phyloP scores from a whole-genome alignment of 768 basidiomycete genomes.

The Harrya chromipes region DNA sequence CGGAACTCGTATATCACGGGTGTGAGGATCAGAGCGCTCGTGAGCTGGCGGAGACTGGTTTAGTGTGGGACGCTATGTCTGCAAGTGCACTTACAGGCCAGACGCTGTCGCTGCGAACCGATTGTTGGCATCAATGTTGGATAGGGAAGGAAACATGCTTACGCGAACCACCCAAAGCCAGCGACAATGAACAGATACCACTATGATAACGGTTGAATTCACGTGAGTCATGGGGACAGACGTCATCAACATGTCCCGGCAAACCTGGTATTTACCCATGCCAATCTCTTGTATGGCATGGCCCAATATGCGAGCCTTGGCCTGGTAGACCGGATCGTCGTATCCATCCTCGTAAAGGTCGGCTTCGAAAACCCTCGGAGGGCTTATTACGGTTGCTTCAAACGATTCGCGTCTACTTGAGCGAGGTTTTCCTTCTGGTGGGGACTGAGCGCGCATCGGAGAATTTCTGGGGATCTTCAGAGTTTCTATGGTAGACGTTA shows the following conservation, averaged over 20 bases:
- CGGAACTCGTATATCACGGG: constrained; percentile 49
- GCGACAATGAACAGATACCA: constrained; percentile 39
- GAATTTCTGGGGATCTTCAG: no score
- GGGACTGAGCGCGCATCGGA: no score
- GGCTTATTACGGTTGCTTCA: no score
- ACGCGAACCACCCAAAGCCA: constrained; percentile 44
- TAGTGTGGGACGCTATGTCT: not conserved
- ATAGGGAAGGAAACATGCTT: constrained; percentile 1
- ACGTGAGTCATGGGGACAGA: not conserved
- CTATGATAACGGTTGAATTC: constrained; percentile 11
- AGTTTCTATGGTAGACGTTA: no score
- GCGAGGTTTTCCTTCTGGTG: no score
- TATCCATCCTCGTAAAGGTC: constrained; percentile 37
- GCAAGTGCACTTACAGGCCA: constrained; percentile 34
- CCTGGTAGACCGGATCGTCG: constrained; percentile 46
- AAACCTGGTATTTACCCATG: constrained; percentile 55
- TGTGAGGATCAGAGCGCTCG: constrained; percentile 44
- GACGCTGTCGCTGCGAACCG: constrained; percentile 30
- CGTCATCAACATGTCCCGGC: not conserved
- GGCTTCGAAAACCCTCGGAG: not conserved
- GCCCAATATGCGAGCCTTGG: constrained; percentile 47
- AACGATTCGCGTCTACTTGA: no score
- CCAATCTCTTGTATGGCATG: constrained; percentile 50
- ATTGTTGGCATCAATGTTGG: not conserved
- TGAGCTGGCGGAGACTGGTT: constrained; percentile 26